Base-by-base conservation (phyloP, 2,329 filamentous ascomycete species). In the Polychaeton citri region DNA sequence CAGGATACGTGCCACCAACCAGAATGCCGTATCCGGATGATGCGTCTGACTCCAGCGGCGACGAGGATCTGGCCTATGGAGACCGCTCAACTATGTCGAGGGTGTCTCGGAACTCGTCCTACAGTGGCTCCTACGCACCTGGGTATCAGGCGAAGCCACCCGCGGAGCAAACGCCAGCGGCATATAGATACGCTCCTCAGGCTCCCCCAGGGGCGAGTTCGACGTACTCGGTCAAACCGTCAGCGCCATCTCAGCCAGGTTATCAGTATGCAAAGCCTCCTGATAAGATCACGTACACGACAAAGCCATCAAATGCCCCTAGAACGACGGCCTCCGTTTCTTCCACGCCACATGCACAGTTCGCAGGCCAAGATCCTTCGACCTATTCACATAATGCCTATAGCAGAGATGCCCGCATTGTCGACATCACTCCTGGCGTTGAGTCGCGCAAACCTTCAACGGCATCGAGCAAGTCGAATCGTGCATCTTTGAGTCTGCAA, bases 201-300 rank as follows among this genome's bases (percentile, higher is more conserved):
- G 40, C 38, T 24, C 35, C 52, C 17, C 32, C 47, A 12, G 52
- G 53, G 36, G 44, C 50, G 5, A 35, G 38, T 24, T 17, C 34
- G 21, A 17, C 32, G 12, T 40, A 42, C 6, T 40, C 45, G 16
- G 44, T 42, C 32, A 49, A 48, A 32, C 48, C 51, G 34, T 36
- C 36, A 20, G 19, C 33, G 33, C 36, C 37, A 26, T 33, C 17
- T 28, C 32, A 42, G 53, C 28, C 50, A 28, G 18, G 33, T 20
- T 42, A 47, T 16, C 55, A 63, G 41, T 68, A 67, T 48, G 59
- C 62, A 9, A 49, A 50, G 15, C 39, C 56, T 15, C 60, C 63
- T 2, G 50, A 57, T 6, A 57, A 58, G 21, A 55, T 66, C 37
- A 62, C 54, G 6, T 66, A 63, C 45, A 64, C 53, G n/a, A 46